Evolutionary conservation across 2,329 filamentous ascomycete species (phyloP), one percentile per base, ranked within the genome.

Genomic region (Calonectria crousiana): DNA sequence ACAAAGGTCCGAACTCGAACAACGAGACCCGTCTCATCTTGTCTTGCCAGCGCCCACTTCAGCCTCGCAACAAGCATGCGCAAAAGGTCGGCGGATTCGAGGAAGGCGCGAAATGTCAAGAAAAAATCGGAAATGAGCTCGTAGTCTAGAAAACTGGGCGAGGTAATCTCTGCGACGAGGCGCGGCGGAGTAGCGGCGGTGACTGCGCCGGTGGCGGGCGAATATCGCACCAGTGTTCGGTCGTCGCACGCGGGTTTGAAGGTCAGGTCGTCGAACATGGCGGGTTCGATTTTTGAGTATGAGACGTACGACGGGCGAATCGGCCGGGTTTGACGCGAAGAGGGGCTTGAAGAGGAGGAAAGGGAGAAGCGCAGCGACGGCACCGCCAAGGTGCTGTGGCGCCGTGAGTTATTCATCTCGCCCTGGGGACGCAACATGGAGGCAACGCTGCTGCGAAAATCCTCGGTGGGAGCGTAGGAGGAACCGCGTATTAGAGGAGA

Each of bases 121-220:
- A 99, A 99, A 85, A 99, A 99, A 84, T 99, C 97, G 1, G 97
- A 98, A 6, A 99, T 91, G 6, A 99, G 90, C 81, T 98, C 96
- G 83, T 99, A 99, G 84, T 99, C 96, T 81, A 99, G 92, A 82
- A 98, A 98, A 65, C 92, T 95, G 20, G 97, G 95, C 0, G 97
- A 98, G 0, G 97, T 98, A 76, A 99, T 98, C 85, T 99, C 96
- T 16, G 96, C 96, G 65, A 99, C 95, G 47, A 99, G 92, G 16
- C 97, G 93, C 4, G 96, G 93, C 2, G 96, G 95, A 0, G 95
- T 98, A 18, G 97, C 97, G 41, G 97, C 97, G 36, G 93, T 93
- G 26, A 99, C 96, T 52, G 95, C 91, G 64, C 93, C 92, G 14
- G 91, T 92, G 5, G 88, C 86, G 3, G 92, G 84, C 23, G 95